Conservation (phyloP, 768 basidiomycete genomes). For the Pleurotus cornucopiae region DNA sequence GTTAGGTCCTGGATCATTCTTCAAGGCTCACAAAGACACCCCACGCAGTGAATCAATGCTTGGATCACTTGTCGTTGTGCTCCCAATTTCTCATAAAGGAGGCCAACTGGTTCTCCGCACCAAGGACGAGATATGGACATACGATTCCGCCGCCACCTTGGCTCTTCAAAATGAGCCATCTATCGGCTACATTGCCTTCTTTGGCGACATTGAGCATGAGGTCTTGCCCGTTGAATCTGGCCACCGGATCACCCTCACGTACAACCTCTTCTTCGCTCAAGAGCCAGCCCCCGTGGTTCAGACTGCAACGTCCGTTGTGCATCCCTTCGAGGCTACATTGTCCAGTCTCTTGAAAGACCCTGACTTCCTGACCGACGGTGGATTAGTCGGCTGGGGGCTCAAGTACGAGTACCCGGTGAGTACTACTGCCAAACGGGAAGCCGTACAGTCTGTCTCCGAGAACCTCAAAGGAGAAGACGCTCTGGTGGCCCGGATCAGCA, state of each 20-base stretch:
- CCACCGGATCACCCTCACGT: slow-evolving; percentile 33
- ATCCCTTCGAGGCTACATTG: slow-evolving; percentile 17
- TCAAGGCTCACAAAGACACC: slow-evolving; percentile 43
- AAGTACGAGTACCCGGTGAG: slow-evolving; percentile 27
- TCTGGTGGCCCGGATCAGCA: slow-evolving; percentile 15
- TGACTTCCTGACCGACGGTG: slow-evolving; percentile 24
- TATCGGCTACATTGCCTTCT: slow-evolving; percentile 34
- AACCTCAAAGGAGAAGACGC: slow-evolving; percentile 28
- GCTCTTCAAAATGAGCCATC: background rate
- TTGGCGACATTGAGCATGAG: slow-evolving; percentile 42
- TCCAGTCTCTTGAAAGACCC: slow-evolving; percentile 21
- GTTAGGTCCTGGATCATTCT: slow-evolving; percentile 33
- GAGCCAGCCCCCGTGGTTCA: no score
- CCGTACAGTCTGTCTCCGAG: slow-evolving; percentile 12
- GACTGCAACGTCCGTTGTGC: background rate
- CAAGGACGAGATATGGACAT: slow-evolving; percentile 21
- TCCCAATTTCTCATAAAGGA: slow-evolving; percentile 35
- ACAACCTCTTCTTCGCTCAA: slow-evolving; percentile 30
- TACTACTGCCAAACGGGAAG: background rate
- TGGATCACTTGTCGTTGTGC: slow-evolving; percentile 42
- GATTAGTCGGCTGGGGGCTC: slow-evolving; percentile 30
- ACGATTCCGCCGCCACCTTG: slow-evolving; percentile 20
- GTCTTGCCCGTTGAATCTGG: slow-evolving; percentile 34
- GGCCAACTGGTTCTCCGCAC: slow-evolving; percentile 28
- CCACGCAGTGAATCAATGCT: slow-evolving; percentile 39